phyloP scores from a whole-genome alignment of 1,284 basidiomycete species.

The Volvariella surrecta region DNA sequence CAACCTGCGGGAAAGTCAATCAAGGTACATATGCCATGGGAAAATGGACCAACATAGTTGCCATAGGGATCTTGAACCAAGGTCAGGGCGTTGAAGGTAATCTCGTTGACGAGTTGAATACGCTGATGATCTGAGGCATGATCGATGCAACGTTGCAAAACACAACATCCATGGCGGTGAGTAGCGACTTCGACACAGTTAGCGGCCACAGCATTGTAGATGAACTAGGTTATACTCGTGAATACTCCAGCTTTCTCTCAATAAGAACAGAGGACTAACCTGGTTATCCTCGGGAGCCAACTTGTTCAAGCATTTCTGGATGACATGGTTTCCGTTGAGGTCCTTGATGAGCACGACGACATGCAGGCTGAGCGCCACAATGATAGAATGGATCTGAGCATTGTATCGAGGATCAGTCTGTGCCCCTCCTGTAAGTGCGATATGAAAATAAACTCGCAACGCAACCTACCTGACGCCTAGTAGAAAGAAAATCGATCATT shows the following conservation, averaged over 20 bases:
- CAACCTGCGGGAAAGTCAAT: conserved; percentile 45
- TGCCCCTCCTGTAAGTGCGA: conserved; percentile 32
- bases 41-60: conserved; percentile 68
- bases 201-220: conserved; percentile 98
- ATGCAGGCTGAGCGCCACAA: conserved; percentile 92
- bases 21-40: conserved; percentile 1
- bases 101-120: conserved; percentile 96
- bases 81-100: conserved; percentile 96
- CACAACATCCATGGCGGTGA: conserved; percentile 98
- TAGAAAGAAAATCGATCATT: conserved; percentile 99
- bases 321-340: conserved; percentile 98
- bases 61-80: conserved; percentile 99
- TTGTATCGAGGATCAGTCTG: conserved; percentile 76
- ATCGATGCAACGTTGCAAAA: conserved; percentile 97
- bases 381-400: conserved; percentile 95
- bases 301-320: conserved; percentile 99
- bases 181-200: conserved; percentile 99
- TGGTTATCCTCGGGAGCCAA: conserved; percentile 97
- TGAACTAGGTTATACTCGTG: conserved; percentile 61
- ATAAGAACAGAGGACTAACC: conserved; percentile 29
- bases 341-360: conserved; percentile 99
- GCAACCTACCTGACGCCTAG: conserved; percentile 76
- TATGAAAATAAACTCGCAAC: conserved; percentile 16
- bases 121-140: conserved; percentile 96
- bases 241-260: conserved; percentile 5